Conservation (phyloP, 805 yeast genomes). For the Monosporozyma aerobia region DNA sequence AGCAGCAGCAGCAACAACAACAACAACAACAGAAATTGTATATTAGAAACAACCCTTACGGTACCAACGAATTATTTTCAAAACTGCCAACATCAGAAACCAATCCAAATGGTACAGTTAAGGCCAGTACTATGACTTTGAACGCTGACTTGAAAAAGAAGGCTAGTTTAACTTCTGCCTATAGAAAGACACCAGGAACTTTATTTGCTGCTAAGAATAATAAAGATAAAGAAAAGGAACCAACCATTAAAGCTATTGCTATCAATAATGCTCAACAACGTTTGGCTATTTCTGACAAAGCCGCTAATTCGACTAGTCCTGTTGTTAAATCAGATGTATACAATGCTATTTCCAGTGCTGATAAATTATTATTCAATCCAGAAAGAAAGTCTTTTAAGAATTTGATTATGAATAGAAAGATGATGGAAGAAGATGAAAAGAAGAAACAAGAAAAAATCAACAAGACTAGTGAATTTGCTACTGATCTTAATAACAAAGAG, state of each 20-base stretch:
- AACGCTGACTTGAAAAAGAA: slow-evolving; percentile 44
- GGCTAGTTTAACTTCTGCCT: slow-evolving; percentile 50
- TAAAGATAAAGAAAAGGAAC: background rate
- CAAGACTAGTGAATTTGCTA: background rate
- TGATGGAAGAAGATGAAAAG: slow-evolving; percentile 6
- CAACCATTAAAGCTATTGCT: background rate
- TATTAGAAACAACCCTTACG: slow-evolving; percentile 53
- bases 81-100: slow-evolving; percentile 30
- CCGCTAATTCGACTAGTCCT: background rate
- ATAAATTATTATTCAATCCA: slow-evolving; percentile 20
- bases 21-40: slow-evolving; percentile 29
- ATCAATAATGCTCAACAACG: background rate
- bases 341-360: background rate
- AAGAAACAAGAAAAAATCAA: background rate
- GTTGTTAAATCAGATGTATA: background rate
- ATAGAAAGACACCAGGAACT: slow-evolving; percentile 57
- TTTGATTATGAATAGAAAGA: slow-evolving; percentile 20
- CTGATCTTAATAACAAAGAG: background rate
- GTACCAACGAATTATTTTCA: slow-evolving; percentile 60
- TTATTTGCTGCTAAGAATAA: slow-evolving; percentile 29
- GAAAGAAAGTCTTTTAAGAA: slow-evolving; percentile 25
- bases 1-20: slow-evolving; percentile 6
- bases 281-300: background rate
- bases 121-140: slow-evolving; percentile 39
- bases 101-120: background rate